A percentile compares a stretch with the other conserved stretches of the same genome.
phyloP scores from a whole-genome alignment of 139 green algal genomes.

The Chlorokybus atmophyticus region DNA sequence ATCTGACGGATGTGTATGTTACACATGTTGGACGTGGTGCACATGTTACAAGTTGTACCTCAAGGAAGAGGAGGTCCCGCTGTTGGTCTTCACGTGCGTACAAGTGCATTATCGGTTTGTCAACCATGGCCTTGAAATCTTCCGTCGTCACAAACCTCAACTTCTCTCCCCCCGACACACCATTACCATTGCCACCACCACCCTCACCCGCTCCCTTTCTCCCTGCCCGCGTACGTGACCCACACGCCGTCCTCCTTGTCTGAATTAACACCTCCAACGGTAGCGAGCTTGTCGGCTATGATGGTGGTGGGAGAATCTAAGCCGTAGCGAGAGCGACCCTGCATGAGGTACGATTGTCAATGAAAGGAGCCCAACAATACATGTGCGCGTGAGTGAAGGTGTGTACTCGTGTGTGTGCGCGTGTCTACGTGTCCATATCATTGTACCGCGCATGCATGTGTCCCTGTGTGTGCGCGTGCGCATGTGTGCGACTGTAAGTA shows the following conservation, averaged over 20 bases:
- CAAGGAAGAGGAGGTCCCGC: conserved; percentile 42
- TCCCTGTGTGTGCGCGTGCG: no score
- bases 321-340: not conserved
- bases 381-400: no score
- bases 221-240: no score
- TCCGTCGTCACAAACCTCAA: conserved; percentile 29
- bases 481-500: no score
- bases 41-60: conserved; percentile 17
- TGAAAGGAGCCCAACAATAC: no score
- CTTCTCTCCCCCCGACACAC: not conserved
- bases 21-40: not conserved
- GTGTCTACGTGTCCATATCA: no score
- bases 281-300: not conserved
- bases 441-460: no score
- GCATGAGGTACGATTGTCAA: no score
- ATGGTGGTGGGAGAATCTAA: conserved; percentile 1
- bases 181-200: not conserved
- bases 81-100: conserved; percentile 55
- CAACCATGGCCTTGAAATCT: conserved; percentile 36
- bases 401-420: no score
- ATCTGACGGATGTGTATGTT: conserved; percentile 33
- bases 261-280: not conserved
- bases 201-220: no score
- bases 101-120: conserved; percentile 37
- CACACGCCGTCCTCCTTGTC: not conserved